These are phyloP conservation scores for Nicotiana benthamiana DNA, from an alignment of 257 asterid genomes.

Conservation along the genomic window DNA sequence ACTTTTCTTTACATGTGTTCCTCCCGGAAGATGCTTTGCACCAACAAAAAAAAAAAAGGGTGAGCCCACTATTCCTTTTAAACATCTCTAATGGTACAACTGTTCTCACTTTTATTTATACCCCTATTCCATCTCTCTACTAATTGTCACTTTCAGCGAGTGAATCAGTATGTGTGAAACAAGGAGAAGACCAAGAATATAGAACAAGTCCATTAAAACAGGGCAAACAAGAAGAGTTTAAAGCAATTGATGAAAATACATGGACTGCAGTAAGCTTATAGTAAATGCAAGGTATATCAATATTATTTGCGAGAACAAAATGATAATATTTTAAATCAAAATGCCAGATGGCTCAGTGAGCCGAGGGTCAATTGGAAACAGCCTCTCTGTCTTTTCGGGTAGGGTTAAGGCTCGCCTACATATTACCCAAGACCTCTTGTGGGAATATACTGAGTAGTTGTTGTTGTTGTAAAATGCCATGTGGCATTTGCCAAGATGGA, in stretches of 20 bases:
- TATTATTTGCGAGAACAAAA: not conserved
- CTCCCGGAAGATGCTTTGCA: not conserved
- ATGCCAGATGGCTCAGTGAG: not conserved
- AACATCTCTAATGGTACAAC: not conserved
- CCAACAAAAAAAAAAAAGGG: not conserved
- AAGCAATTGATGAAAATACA: not conserved
- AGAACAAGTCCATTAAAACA: too few relatives aligned
- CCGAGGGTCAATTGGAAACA: too few relatives aligned
- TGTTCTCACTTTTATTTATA: not conserved
- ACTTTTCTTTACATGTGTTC: not conserved
- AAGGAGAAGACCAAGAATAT: not conserved
- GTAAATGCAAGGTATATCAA: not conserved
- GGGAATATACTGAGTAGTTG: too few relatives aligned
- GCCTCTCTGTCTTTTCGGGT: too few relatives aligned
- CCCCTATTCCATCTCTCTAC: not conserved
- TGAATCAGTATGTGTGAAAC: not conserved
- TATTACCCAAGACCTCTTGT: too few relatives aligned
- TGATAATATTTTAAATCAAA: not conserved
- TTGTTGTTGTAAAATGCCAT: too few relatives aligned
- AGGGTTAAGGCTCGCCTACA: too few relatives aligned
- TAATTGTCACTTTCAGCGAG: not conserved
- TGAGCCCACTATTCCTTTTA: not conserved
- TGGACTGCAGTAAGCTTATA: not conserved
- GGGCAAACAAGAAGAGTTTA: too few relatives aligned
- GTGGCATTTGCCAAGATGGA: not conserved